phyloP scores from a whole-genome alignment of 139 green algal genomes.

The Eudorina sp. region DNA sequence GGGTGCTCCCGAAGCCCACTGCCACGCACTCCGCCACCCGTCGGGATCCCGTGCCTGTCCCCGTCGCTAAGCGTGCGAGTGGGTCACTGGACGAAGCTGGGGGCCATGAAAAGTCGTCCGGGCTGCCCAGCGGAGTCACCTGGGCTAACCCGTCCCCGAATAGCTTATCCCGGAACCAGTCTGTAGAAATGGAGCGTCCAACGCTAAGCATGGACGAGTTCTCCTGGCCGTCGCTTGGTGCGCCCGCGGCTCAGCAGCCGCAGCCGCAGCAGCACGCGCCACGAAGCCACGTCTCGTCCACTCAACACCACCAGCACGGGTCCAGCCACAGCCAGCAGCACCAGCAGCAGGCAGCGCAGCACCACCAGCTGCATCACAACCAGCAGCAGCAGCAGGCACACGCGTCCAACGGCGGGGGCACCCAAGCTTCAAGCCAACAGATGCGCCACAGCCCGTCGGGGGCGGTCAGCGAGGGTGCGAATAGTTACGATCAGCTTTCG shows the following conservation, averaged over 20 bases:
- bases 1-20: neutral
- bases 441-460: constrained; percentile 14
- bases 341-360: neutral
- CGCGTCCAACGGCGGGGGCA: neutral
- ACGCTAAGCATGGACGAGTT: constrained; percentile 51
- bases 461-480: constrained; percentile 15
- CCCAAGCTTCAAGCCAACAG: constrained; percentile 20
- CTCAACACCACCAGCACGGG: no score
- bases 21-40: neutral
- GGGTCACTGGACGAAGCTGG: neutral
- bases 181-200: constrained; percentile 42
- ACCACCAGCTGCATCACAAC: constrained; percentile 1
- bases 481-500: constrained; percentile 21
- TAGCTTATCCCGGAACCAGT: constrained; percentile 36
- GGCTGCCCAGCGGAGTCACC: constrained; percentile 53
- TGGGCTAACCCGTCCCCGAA: constrained; percentile 42
- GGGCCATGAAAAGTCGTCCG: neutral
- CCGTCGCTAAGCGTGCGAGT: constrained; percentile 29
- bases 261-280: neutral
- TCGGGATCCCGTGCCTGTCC: neutral
- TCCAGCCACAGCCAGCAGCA: neutral
- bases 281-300: neutral
- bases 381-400: constrained; percentile 44
- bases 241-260: neutral
- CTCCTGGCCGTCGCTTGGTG: constrained; percentile 61